Percentiles rank a stretch among this genome's conserved stretches.
phyloP scores from a whole-genome alignment of 345 rosid species.

The Citrus australasica region DNA sequence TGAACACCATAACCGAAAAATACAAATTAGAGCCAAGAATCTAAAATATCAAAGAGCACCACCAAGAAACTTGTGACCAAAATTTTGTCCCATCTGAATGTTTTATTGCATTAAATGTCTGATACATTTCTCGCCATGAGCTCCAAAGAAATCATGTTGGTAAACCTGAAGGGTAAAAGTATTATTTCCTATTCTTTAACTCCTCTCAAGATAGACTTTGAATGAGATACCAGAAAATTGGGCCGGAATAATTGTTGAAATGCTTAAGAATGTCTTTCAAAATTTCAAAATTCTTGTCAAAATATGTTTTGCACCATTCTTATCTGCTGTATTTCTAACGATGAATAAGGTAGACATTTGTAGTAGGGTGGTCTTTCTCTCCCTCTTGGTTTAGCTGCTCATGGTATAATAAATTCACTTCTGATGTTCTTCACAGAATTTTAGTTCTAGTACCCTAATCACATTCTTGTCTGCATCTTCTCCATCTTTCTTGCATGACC shows the following conservation, averaged over 20 bases:
- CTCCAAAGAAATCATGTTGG: background rate
- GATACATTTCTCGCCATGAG: background rate
- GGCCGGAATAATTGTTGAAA: background rate
- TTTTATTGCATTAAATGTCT: background rate
- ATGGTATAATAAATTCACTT: background rate
- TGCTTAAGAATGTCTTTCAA: background rate
- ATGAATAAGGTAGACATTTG: background rate
- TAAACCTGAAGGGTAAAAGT: background rate
- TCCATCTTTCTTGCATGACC: background rate
- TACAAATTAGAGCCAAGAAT: background rate
- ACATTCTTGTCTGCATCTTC: background rate
- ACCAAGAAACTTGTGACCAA: background rate
- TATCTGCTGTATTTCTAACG: background rate
- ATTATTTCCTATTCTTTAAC: background rate
- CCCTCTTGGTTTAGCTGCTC: background rate
- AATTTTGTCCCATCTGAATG: background rate
- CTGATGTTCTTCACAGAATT: background rate
- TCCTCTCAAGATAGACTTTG: background rate
- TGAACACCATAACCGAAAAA: background rate
- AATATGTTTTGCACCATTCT: background rate
- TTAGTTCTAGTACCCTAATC: background rate
- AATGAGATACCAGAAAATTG: background rate
- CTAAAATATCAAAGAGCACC: background rate
- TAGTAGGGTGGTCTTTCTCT: background rate
- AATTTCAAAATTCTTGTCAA: constrained; percentile 2